A percentile compares a stretch with the other conserved stretches of the same genome.
Conservation (phyloP, 1,284 basidiomycete genomes). For the Rhodotorula sp. region DNA sequence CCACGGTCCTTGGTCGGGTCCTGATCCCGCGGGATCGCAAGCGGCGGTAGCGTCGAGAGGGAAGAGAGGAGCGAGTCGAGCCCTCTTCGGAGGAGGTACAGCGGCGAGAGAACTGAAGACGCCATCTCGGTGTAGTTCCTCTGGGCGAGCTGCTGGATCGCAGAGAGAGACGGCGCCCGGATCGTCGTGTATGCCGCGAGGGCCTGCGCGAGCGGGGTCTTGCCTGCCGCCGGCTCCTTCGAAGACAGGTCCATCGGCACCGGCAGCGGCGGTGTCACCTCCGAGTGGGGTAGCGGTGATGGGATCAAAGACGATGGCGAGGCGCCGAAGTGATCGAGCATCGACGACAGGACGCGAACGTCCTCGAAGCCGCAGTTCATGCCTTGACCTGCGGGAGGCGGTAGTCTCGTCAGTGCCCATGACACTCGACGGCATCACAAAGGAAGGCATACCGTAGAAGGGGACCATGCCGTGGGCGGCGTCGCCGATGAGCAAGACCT, state of each 20-base stretch:
- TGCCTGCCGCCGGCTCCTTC: slow-evolving; percentile 50
- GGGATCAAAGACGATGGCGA: slow-evolving; percentile 47
- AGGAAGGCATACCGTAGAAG: slow-evolving; percentile 66
- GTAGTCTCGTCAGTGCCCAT: background rate
- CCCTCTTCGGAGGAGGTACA: slow-evolving; percentile 75
- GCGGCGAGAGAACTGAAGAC: slow-evolving; percentile 77
- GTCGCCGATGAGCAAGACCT: slow-evolving; percentile 86
- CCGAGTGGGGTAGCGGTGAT: slow-evolving; percentile 46
- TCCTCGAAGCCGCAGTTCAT: slow-evolving; percentile 98
- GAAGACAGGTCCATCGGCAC: slow-evolving; percentile 58
- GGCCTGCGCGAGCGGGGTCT: slow-evolving; percentile 60
- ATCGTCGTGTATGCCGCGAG: slow-evolving; percentile 73
- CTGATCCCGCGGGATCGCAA: slow-evolving; percentile 26
- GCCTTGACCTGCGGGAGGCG: slow-evolving; percentile 64
- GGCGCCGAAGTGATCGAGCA: slow-evolving; percentile 70
- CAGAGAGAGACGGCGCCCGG: slow-evolving; percentile 81
- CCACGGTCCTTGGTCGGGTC: slow-evolving; percentile 22
- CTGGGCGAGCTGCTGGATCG: slow-evolving; percentile 89
- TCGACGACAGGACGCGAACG: slow-evolving; percentile 78
- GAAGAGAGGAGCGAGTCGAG: slow-evolving; percentile 66
- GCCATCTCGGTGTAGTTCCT: slow-evolving; percentile 97
- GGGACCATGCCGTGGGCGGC: slow-evolving; percentile 92
- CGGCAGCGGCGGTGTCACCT: slow-evolving; percentile 49
- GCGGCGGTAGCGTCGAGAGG: slow-evolving; percentile 25
- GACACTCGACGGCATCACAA: background rate